Evolutionary conservation across 116 monocot species (phyloP).

Genomic region (Cymodocea nodosa): DNA sequence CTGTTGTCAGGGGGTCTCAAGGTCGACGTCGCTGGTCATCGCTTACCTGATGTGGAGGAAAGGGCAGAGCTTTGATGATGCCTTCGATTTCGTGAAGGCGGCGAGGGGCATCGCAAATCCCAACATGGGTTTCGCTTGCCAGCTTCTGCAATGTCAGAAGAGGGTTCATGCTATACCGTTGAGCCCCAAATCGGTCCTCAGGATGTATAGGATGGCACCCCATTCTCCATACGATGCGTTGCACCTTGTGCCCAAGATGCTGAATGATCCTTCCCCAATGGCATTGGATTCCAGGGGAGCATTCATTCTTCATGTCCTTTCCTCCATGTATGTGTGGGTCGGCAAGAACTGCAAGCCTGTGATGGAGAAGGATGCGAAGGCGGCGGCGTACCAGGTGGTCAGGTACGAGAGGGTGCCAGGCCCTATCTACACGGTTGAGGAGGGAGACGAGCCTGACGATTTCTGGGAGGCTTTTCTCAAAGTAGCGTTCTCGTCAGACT

Average conservation of each 20-base stretch:
- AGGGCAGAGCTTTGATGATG: slow-evolving; percentile 98
- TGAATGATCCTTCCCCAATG: slow-evolving; percentile 51
- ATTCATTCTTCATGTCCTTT: slow-evolving; percentile 66
- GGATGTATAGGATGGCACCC: slow-evolving; percentile 92
- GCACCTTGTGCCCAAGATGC: slow-evolving; percentile 87
- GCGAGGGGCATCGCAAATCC: slow-evolving; percentile 94
- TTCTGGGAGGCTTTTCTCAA: slow-evolving; percentile 81
- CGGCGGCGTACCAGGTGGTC: slow-evolving; percentile 85
- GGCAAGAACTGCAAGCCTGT: slow-evolving; percentile 55
- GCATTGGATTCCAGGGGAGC: slow-evolving; percentile 88
- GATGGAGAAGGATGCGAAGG: slow-evolving; percentile 93
- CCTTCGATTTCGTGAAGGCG: slow-evolving; percentile 82
- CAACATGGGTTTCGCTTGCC: slow-evolving; percentile 96
- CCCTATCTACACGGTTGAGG: slow-evolving; percentile 43
- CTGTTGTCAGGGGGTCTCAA: slow-evolving; percentile 91
- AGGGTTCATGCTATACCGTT: slow-evolving; percentile 83
- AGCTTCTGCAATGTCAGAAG: slow-evolving; percentile 97
- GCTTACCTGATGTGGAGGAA: slow-evolving; percentile 99
- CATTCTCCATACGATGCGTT: slow-evolving; percentile 87
- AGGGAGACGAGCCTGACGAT: slow-evolving; percentile 63
- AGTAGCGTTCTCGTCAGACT: slow-evolving; percentile 14
- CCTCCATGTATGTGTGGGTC: slow-evolving; percentile 83
- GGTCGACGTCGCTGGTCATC: slow-evolving; percentile 86
- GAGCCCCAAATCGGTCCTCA: slow-evolving; percentile 70
- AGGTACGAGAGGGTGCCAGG: slow-evolving; percentile 89